Evolutionary conservation across 2,329 filamentous ascomycete species (phyloP), one percentile per base, ranked within the genome.

Genomic region (Xenosphaeropsis pyriputrescens): DNA sequence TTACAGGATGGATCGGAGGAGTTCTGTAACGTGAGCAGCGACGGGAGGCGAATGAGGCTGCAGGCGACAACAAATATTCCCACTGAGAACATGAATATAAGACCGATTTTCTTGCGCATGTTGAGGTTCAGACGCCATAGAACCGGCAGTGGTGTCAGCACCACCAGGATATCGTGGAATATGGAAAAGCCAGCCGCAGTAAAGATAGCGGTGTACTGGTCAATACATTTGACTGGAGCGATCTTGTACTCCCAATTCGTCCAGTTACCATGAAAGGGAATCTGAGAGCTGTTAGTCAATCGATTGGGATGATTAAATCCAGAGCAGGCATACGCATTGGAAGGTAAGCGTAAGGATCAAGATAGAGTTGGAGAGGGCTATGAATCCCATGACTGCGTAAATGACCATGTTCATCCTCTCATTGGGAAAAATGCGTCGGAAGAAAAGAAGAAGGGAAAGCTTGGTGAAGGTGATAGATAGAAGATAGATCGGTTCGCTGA

Each of bases 211-310:
- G 37, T 31, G 18, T 37, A 42, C 3, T 14, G 16, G 32, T 41
- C 29, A 16, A 44, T 40, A 16, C 42, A 44, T 16, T 40, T 37
- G 6, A 38, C 31, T 2, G 36, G 40, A 14, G 38, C 35, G 5
- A n/a, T 19, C 15, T 40, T 42, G 30, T 40, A 41, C 35, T 37
- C 39, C 42, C 42, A 44, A n/a, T 44, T 42, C 15, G 29, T 38
- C 42, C 42, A 44, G 1, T 33, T 31, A 8, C 42, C 42, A n/a
- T 38, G 35, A 4, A 43, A 18, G 15, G 42, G 42, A n/a, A 38
- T 8, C 36, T 38, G 22, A 26, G 8, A 9, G 8, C 22, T 26
- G 22, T 26, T 5, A 26, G 22, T 11, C 3, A 26, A 6, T 26
- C 4, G 12, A 3, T 26, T 26, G 22, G 12, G 22, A 26, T 6